These are phyloP conservation scores for Boletus reticulatus DNA, from an alignment of 768 basidiomycete species.

Conservation along the genomic window DNA sequence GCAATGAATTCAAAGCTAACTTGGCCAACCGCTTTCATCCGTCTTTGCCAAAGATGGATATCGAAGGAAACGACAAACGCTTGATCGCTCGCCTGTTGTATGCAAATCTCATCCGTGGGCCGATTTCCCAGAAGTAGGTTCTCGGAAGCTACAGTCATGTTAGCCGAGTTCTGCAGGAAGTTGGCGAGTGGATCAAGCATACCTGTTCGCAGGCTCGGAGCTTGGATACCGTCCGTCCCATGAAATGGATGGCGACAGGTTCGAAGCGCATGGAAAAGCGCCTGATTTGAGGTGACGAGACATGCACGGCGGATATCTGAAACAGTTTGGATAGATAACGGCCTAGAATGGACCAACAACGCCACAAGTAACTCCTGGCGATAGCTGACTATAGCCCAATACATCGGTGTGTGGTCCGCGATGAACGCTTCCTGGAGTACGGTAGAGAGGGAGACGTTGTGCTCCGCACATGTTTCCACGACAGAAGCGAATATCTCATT, in stretches of 20 bases:
- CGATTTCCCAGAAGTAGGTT: slow-evolving; percentile 40
- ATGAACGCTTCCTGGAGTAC: slow-evolving; percentile 27
- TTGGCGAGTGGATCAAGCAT: slow-evolving; percentile 15
- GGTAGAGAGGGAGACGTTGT: slow-evolving; percentile 40
- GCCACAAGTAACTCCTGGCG: slow-evolving; percentile 42
- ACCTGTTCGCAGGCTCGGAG: slow-evolving; percentile 15
- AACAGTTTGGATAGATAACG: slow-evolving; percentile 41
- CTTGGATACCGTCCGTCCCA: slow-evolving; percentile 18
- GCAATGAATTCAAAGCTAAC: slow-evolving; percentile 71
- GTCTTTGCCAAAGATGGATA: slow-evolving; percentile 60
- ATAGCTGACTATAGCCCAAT: slow-evolving; percentile 37
- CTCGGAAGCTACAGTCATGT: slow-evolving; percentile 36
- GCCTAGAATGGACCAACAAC: slow-evolving; percentile 50
- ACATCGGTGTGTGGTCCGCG: slow-evolving; percentile 28
- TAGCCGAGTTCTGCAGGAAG: neutral
- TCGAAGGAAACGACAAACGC: slow-evolving; percentile 53
- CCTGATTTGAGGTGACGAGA: slow-evolving; percentile 35
- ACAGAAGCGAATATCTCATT: slow-evolving; percentile 55
- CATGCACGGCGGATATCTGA: slow-evolving; percentile 69
- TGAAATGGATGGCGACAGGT: slow-evolving; percentile 22
- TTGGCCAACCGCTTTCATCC: slow-evolving; percentile 60
- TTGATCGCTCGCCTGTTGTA: slow-evolving; percentile 46
- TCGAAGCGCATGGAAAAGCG: slow-evolving; percentile 28
- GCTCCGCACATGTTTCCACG: slow-evolving; percentile 52
- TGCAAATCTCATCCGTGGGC: slow-evolving; percentile 49